Base-by-base conservation (phyloP, 257 asterid genomes). In the Thymus quinquecostatus region DNA sequence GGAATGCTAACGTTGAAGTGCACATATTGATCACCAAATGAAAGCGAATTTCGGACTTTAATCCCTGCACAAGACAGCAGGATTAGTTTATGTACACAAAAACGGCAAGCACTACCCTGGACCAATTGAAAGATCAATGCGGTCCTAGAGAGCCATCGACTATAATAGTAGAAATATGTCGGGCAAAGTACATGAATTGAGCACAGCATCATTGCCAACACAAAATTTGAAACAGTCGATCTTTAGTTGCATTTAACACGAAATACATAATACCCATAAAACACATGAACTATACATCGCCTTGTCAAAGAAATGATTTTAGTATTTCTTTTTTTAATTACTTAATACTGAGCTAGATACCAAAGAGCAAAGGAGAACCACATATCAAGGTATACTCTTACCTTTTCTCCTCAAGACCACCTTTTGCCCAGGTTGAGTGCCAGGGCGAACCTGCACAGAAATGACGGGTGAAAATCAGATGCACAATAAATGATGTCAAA, bases 391-490 rank as follows among this genome's bases (percentile, higher is more conserved):
- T 21, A 62, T 61, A 75, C 27, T 32, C 62, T 54, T 86, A 90
- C 98, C 98, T 82, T 92, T 92, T 60, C 79, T 88, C 82, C 78
- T 86, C 69, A 92, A 82, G 70, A 88, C 91, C 64, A 92, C 98
- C 83, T 92, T 92, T 71, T 90, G 97, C 49, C 98, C 97, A 62
- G 98, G 93, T 81, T 92, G 96, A 66, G 96, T 84, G 77, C 98
- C 98, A 49, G 98, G 85, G 38, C 88, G 96, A 64, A 88, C 97
- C 97, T 90, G 72, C 71, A 57, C 79, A 78, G 45, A 72, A 58
- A 40, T 45, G 48, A 45, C 60, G 38, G 13, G 62, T 56, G 71
- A 51, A 13, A 74, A 51, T 41, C 69, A 30, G 75, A n/a, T 43
- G 43, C 53, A 64, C 41, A 41, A 40, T 30, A 45, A 32, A 53